Conservation (phyloP, 1,284 basidiomycete species). For the Ganoderma resinaceum region DNA sequence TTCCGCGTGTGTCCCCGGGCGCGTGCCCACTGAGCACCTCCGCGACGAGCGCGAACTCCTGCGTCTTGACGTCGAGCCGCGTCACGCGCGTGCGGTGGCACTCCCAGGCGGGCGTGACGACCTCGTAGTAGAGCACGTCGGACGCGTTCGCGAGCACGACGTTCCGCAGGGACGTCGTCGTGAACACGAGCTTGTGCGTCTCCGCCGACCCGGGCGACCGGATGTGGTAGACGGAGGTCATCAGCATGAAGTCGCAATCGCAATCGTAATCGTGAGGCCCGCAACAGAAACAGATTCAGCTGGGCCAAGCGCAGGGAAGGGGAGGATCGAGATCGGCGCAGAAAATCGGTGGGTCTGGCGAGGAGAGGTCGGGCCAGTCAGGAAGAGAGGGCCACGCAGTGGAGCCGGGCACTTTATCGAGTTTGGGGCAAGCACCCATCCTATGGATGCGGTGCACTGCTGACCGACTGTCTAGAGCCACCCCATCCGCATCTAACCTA, state of each 20-base stretch:
- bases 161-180: conserved; percentile 47
- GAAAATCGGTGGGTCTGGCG: background rate
- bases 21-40: conserved; percentile 44
- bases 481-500: conserved; percentile 16
- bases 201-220: conserved; percentile 19
- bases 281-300: too few species aligned
- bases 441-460: conserved; percentile 12
- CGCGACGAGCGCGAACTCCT: conserved; percentile 43
- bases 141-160: conserved; percentile 46
- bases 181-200: conserved; percentile 46
- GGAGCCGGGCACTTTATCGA: conserved; percentile 19
- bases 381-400: background rate
- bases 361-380: background rate
- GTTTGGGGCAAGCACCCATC: conserved; percentile 10
- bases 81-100: conserved; percentile 45
- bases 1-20: background rate
- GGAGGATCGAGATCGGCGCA: conserved; percentile 5
- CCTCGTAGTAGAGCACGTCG: conserved; percentile 50
- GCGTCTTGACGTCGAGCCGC: conserved; percentile 43
- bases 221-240: conserved; percentile 30
- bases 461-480: background rate
- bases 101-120: conserved; percentile 51
- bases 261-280: too few species aligned
- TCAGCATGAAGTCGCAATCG: background rate
- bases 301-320: conserved; percentile 1